Percentiles rank a stretch among this genome's conserved stretches.
These are phyloP conservation scores for Orbilia brochopaga DNA, from an alignment of 2,329 filamentous ascomycete species.

Conservation along the genomic window DNA sequence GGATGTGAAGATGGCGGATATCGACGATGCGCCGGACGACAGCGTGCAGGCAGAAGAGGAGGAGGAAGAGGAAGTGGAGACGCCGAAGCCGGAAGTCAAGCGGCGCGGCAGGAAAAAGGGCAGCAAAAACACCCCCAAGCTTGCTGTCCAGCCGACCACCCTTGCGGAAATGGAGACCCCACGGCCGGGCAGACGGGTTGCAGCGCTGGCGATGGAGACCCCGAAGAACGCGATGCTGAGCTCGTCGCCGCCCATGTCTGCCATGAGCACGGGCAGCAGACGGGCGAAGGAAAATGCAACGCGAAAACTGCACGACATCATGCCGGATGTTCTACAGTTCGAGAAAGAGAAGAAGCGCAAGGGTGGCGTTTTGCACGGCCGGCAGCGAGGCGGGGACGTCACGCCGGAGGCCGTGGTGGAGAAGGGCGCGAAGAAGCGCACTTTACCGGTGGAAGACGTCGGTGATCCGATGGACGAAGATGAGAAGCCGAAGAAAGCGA, in stretches of 20 bases:
- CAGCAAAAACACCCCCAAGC: conserved; percentile 17
- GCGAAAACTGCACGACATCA: conserved; percentile 75
- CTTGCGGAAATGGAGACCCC: conserved; percentile 25
- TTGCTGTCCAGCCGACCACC: background rate
- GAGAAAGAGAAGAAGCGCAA: conserved; percentile 90
- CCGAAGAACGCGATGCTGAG: conserved; percentile 17
- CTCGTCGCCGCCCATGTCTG: conserved; percentile 58
- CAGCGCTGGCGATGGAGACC: conserved; percentile 29
- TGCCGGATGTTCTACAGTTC: conserved; percentile 84
- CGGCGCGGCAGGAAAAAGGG: conserved; percentile 29
- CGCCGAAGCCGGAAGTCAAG: conserved; percentile 9
- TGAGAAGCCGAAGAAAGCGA: conserved; percentile 60
- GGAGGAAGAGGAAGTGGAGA: no score
- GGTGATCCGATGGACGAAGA: conserved; percentile 57
- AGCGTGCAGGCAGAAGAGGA: conserved; percentile 14
- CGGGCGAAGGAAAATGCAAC: conserved; percentile 87
- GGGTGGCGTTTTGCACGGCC: conserved; percentile 69
- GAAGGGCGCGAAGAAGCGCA: conserved; percentile 58
- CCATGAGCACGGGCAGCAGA: conserved; percentile 71
- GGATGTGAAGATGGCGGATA: conserved; percentile 59
- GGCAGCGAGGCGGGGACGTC: conserved; percentile 59
- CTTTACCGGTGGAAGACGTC: conserved; percentile 56
- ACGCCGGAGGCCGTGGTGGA: conserved; percentile 37
- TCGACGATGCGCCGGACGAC: conserved; percentile 54
- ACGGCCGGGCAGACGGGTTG: conserved; percentile 12